phyloP scores from a whole-genome alignment of 345 rosid genomes.

The Syzygium grande region DNA sequence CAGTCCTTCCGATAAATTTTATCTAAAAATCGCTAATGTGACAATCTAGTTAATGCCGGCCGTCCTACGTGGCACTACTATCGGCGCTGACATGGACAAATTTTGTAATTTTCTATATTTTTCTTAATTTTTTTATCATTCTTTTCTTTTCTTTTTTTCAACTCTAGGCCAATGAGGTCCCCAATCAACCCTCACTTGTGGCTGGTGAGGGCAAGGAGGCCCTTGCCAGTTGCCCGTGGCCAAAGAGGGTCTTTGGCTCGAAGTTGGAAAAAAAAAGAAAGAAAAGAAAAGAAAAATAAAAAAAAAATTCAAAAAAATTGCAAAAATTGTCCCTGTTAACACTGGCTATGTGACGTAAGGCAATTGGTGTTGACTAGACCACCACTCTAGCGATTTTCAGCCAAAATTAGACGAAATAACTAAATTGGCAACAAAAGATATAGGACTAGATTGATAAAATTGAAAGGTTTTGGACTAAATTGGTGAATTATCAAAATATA shows the following conservation, averaged over 20 bases:
- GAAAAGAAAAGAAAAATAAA: background rate
- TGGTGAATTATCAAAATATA: rapidly evolving
- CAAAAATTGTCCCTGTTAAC: background rate
- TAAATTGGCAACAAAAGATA: no score
- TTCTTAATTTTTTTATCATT: no score
- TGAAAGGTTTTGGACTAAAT: rapidly evolving
- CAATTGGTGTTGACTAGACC: rapidly evolving
- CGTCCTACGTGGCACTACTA: rapidly evolving
- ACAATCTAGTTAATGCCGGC: rapidly evolving
- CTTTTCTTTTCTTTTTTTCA: background rate
- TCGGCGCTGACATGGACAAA: rapidly evolving
- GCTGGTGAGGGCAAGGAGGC: rapidly evolving
- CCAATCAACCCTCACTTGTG: rapidly evolving
- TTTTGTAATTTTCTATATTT: background rate
- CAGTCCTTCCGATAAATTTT: rapidly evolving
- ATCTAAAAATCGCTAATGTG: rapidly evolving
- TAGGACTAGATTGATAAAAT: background rate
- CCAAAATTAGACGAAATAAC: background rate
- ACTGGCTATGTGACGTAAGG: no score
- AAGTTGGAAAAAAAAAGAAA: background rate
- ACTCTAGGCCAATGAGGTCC: rapidly evolving
- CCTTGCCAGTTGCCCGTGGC: background rate
- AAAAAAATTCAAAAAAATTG: background rate
- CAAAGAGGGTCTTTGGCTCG: rapidly evolving
- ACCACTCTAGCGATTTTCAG: rapidly evolving